Evolutionary conservation across 441 rosid genomes (phyloP).

Genomic region (Populus trichocarpa): DNA sequence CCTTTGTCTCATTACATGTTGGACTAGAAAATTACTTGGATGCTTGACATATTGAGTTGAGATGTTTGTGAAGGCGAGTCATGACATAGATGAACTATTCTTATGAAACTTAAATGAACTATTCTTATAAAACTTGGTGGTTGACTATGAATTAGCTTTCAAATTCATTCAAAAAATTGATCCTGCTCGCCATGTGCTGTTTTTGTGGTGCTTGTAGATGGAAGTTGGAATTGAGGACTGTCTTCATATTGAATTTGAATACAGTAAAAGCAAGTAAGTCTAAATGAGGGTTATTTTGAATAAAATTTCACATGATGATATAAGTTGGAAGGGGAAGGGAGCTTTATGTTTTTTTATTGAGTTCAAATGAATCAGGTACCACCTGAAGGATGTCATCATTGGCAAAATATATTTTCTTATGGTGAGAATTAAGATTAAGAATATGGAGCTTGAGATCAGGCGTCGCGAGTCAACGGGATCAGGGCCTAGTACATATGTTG

Average conservation of each 20-base stretch:
- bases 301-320: background rate
- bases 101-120: background rate
- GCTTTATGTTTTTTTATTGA: background rate
- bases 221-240: slow-evolving; percentile 99
- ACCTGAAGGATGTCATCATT: slow-evolving; percentile 85
- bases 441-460: slow-evolving; percentile 98
- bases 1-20: background rate
- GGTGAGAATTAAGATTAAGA: slow-evolving; percentile 92
- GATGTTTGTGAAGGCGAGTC: background rate
- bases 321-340: background rate
- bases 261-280: slow-evolving; percentile 97
- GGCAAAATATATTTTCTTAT: slow-evolving; percentile 93
- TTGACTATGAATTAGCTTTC: background rate
- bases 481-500: slow-evolving; percentile 92
- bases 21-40: background rate
- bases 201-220: slow-evolving; percentile 47
- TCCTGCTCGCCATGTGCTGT: background rate
- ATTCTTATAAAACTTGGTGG: too few relatives aligned
- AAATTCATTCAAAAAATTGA: background rate
- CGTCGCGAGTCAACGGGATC: slow-evolving; percentile 96
- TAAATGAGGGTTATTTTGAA: background rate
- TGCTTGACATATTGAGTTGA: background rate
- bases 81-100: background rate
- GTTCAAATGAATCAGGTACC: slow-evolving; percentile 61
- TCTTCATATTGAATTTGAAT: slow-evolving; percentile 93